Base-by-base conservation (phyloP, 805 yeast genomes). In the Barnettozyma populi region DNA sequence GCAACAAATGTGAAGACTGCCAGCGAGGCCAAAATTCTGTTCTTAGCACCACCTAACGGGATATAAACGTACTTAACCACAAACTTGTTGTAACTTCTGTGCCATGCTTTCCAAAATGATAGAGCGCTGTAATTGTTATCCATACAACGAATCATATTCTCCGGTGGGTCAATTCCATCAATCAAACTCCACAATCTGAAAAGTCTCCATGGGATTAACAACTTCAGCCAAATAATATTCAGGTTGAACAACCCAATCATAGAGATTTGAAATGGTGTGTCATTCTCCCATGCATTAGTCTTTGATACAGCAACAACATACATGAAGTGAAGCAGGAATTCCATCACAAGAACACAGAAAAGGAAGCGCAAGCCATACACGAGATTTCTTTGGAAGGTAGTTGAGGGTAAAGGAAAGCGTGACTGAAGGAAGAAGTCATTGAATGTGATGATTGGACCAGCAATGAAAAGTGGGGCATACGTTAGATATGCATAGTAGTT, bases 21-120 rank as follows among this genome's bases (percentile, higher is more conserved):
- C 32, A 92, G 68, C 10, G 90, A 81, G 52, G 92, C 90, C 42
- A 86, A 56, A 8, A 92, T 67, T 53, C 97, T 74, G 56, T 82
- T 78, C 8, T 67, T 70, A 0, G 86, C 74, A 0, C 97, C 97
- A 10, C 98, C 98, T 51, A 94, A 68, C 3, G 99, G 99, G 20
- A 94, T 75, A 58, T 94, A 94, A 36, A 94, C 77, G 65, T 94
- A 94, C 52, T 96, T 75, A 23, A 86, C 77, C 31, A 87, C 85
- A 95, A 97, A 94, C 56, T 85, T 78, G 67, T 92, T 90, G 69
- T 73, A 94, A 42, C 95, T 84, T 60, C 98, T 78, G 67, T 94
- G 99, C 99, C 99, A 94, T 4, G 96, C 95, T 62, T 98, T 77
- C 99, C 99, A 94, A 64, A 94, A 94, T n/a, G 94, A 89, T 52